A percentile compares a stretch with the other conserved stretches of the same genome.
Conservation (phyloP, 495 filamentous ascomycete genomes). For the Penicilliopsis zonata region DNA sequence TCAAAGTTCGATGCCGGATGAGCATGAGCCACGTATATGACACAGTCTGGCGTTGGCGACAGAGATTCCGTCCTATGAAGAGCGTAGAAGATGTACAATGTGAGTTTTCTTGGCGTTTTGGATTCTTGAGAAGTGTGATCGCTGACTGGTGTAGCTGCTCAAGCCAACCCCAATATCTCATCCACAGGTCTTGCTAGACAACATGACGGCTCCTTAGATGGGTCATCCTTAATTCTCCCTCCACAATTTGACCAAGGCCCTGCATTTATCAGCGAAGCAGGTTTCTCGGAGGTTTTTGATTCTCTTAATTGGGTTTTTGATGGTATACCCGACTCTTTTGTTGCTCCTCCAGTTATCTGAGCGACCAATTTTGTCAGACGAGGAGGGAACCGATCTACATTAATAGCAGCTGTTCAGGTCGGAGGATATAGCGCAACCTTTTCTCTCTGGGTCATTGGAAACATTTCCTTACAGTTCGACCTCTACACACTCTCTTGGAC, state of each 20-base stretch:
- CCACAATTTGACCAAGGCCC: conserved; percentile 29
- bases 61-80: conserved; percentile 31
- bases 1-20: conserved; percentile 36
- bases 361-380: no score
- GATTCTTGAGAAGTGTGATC: neutral
- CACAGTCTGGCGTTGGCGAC: conserved; percentile 37
- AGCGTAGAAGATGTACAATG: conserved; percentile 30
- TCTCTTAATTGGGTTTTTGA: conserved; percentile 39
- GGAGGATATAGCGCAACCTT: no score
- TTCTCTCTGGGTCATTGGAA: no score
- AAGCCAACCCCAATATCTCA: conserved; percentile 17
- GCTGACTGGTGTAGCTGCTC: conserved; percentile 9
- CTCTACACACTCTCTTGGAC: no score
- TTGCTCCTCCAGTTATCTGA: conserved; percentile 28
- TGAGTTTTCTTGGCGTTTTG: conserved; percentile 7
- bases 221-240: conserved; percentile 24
- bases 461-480: no score
- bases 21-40: conserved; percentile 41
- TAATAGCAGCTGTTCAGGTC: no score
- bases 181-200: conserved; percentile 16
- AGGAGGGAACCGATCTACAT: no score
- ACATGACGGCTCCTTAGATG: conserved; percentile 20
- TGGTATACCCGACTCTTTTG: conserved; percentile 31
- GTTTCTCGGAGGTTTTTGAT: conserved; percentile 36
- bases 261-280: conserved; percentile 31